These are phyloP conservation scores for Hericium erinaceus DNA, from an alignment of 768 basidiomycete genomes.

Conservation along the genomic window DNA sequence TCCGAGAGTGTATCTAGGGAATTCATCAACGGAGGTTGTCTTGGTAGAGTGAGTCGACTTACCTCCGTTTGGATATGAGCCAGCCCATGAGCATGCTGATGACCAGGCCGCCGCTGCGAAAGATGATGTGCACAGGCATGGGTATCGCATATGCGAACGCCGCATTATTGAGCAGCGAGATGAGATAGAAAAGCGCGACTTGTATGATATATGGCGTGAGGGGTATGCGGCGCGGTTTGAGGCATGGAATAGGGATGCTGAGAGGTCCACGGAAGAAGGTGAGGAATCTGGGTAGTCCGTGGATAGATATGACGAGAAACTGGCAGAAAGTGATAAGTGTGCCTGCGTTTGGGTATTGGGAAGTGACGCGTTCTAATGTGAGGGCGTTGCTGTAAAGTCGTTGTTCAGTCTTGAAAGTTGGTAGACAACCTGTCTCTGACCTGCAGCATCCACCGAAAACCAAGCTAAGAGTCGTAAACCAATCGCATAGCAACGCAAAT, in stretches of 20 bases:
- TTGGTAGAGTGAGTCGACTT: conserved; percentile 16
- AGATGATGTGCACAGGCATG: conserved; percentile 91
- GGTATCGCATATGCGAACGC: conserved; percentile 84
- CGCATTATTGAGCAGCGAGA: conserved; percentile 84
- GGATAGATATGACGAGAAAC: conserved; percentile 66
- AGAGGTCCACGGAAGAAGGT: conserved; percentile 8
- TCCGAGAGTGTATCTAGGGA: conserved; percentile 42
- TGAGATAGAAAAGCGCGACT: conserved; percentile 69
- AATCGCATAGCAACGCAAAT: conserved; percentile 23
- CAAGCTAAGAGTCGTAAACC: conserved; percentile 58
- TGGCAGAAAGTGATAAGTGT: conserved; percentile 84
- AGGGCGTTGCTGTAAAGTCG: conserved; percentile 55
- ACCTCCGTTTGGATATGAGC: conserved; percentile 56
- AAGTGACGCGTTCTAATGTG: conserved; percentile 65
- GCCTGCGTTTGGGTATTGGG: conserved; percentile 59
- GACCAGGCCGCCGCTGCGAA: conserved; percentile 80
- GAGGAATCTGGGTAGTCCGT: conserved; percentile 61
- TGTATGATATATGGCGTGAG: conserved; percentile 67
- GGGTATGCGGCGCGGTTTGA: conserved; percentile 61
- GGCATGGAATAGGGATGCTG: conserved; percentile 28
- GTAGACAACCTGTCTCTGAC: conserved; percentile 21
- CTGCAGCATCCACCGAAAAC: conserved; percentile 92
- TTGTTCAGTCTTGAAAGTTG: background rate
- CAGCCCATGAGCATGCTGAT: conserved; percentile 78
- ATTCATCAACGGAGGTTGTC: conserved; percentile 1